Evolutionary conservation across 1,284 basidiomycete genomes (phyloP).

Genomic region (Hypsizygus ulmarius): DNA sequence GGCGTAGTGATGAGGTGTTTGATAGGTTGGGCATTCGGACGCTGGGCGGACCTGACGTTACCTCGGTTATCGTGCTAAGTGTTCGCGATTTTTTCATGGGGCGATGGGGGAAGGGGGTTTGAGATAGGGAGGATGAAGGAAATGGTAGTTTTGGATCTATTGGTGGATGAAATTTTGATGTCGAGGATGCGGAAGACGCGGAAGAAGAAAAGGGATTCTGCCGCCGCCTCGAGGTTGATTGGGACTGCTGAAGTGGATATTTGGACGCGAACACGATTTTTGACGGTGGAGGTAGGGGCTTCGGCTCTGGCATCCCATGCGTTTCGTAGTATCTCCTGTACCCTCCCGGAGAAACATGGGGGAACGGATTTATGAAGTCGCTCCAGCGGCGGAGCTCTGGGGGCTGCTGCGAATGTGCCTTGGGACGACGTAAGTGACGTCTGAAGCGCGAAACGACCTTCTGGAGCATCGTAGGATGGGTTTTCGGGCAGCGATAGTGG

Average conservation of each 20-base stretch:
- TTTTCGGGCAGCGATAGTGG: background rate
- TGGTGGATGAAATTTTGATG: background rate
- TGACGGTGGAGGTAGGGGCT: slow-evolving; percentile 2
- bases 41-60: background rate
- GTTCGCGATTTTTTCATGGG: background rate
- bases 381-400: slow-evolving; percentile 35
- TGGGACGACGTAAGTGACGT: slow-evolving; percentile 17
- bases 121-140: background rate
- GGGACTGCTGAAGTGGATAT: slow-evolving; percentile 3
- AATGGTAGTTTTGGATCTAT: background rate
- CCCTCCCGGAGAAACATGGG: slow-evolving; percentile 34
- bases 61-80: slow-evolving; percentile 11
- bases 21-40: background rate
- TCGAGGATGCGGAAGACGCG: background rate
- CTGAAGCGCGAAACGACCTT: slow-evolving; percentile 17
- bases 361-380: slow-evolving; percentile 35
- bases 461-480: slow-evolving; percentile 7
- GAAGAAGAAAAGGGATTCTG: background rate
- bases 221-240: background rate
- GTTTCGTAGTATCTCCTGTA: slow-evolving; percentile 36
- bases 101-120: background rate
- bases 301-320: slow-evolving; percentile 18
- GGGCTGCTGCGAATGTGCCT: slow-evolving; percentile 19
- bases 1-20: slow-evolving; percentile 21
- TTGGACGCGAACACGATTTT: background rate